A percentile compares a stretch with the other conserved stretches of the same genome.
Evolutionary conservation across 208 protist species (phyloP).

Genomic region (Leishmania guyanensis): DNA sequence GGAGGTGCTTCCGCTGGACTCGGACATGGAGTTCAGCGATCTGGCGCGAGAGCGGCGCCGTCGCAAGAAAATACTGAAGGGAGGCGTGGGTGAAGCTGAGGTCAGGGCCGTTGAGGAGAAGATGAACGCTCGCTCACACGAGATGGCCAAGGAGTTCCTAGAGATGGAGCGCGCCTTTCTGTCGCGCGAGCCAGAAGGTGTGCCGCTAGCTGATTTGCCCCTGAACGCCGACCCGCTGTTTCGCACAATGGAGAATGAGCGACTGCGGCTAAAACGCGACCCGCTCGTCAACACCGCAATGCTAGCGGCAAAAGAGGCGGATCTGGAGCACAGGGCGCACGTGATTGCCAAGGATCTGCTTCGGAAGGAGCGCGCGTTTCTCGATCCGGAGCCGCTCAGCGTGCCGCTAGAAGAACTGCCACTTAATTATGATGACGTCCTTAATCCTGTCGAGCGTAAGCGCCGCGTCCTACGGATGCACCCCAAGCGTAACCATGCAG

Average conservation of each 20-base stretch:
- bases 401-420: slow-evolving; percentile 80
- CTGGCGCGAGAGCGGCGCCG: slow-evolving; percentile 64
- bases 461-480: slow-evolving; percentile 52
- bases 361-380: slow-evolving; percentile 75
- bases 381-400: slow-evolving; percentile 84
- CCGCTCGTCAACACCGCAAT: slow-evolving; percentile 32
- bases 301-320: slow-evolving; percentile 39
- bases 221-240: slow-evolving; percentile 67
- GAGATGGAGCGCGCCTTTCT: slow-evolving; percentile 66
- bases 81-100: slow-evolving; percentile 41
- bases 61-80: slow-evolving; percentile 57
- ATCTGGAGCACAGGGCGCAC: slow-evolving; percentile 54
- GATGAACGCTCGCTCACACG: slow-evolving; percentile 74
- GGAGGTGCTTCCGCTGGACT: slow-evolving; percentile 65
- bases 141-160: slow-evolving; percentile 57
- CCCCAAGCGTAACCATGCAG: slow-evolving; percentile 51
- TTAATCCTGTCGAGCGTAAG: slow-evolving; percentile 71
- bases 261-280: slow-evolving; percentile 63
- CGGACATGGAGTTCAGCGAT: slow-evolving; percentile 60
- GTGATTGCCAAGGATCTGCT: slow-evolving; percentile 62
- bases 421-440: slow-evolving; percentile 65
- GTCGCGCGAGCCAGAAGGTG: slow-evolving; percentile 69
- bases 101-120: slow-evolving; percentile 53
- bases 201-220: slow-evolving; percentile 62
- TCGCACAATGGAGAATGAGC: slow-evolving; percentile 46